Evolutionary conservation across 129 eudicot genomes (phyloP).

Genomic region (Heracleum sosnowskyi): DNA sequence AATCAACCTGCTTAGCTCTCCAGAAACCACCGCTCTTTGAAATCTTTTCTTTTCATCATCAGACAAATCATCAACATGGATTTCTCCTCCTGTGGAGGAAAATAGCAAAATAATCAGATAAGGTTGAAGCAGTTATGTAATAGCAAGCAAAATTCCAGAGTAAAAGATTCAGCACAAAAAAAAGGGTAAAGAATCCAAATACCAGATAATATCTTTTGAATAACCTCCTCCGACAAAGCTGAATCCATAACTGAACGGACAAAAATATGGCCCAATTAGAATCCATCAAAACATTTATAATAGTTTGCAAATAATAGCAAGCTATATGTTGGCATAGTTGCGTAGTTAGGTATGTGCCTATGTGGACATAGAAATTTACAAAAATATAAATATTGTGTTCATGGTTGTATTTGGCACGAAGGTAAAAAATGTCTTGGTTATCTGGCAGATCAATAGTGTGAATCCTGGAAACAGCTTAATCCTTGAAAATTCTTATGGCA

Average conservation of each 20-base stretch:
- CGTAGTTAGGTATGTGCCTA: background rate
- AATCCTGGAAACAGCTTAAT: background rate
- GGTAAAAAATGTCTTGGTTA: background rate
- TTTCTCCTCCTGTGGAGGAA: constrained; percentile 36
- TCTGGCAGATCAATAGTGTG: background rate
- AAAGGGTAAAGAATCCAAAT: background rate
- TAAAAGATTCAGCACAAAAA: background rate
- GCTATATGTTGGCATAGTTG: background rate
- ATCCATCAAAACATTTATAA: background rate
- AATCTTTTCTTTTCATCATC: constrained; percentile 54
- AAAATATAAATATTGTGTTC: background rate
- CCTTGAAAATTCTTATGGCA: background rate
- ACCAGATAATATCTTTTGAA: constrained; percentile 79
- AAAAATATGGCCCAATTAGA: background rate
- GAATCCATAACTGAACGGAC: constrained; percentile 29
- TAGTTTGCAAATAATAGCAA: background rate
- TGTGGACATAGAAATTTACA: background rate
- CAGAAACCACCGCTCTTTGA: constrained; percentile 75
- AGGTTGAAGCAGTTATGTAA: background rate
- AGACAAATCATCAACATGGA: constrained; percentile 56
- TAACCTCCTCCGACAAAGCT: constrained; percentile 67
- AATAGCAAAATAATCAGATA: background rate
- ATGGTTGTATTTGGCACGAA: background rate
- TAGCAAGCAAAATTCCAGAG: background rate
- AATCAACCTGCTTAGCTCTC: constrained; percentile 87